Conservation (phyloP, 2,329 filamentous ascomycete species). For the Orbilia quercus region DNA sequence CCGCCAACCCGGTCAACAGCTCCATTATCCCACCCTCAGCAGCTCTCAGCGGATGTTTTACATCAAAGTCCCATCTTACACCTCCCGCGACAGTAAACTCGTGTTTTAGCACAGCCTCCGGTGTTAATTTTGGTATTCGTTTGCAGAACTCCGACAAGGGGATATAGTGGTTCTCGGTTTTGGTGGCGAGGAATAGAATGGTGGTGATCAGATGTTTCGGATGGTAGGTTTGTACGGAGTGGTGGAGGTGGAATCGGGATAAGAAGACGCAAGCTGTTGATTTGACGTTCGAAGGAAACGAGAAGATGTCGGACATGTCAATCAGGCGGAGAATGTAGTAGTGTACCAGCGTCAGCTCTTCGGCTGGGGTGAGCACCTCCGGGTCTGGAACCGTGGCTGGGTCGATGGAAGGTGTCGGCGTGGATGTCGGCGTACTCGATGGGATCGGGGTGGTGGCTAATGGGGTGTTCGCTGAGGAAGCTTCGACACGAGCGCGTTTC, state of each 20-base stretch:
- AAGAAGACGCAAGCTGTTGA: constrained; percentile 88
- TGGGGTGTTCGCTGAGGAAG: constrained; percentile 60
- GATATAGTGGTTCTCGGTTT: constrained; percentile 86
- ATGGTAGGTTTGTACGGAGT: constrained; percentile 95
- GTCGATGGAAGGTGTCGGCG: constrained; percentile 62
- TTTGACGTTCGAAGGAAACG: constrained; percentile 63
- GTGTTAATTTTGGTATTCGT: constrained; percentile 69
- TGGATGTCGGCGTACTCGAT: constrained; percentile 61
- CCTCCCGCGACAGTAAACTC: constrained; percentile 94
- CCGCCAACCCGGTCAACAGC: constrained; percentile 64
- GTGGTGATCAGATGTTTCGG: constrained; percentile 89
- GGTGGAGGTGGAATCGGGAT: constrained; percentile 93
- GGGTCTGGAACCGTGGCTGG: constrained; percentile 63
- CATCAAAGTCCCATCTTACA: constrained; percentile 90
- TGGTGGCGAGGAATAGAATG: constrained; percentile 90
- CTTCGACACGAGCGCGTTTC: constrained; percentile 65
- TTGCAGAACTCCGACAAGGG: constrained; percentile 74
- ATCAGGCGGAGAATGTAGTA: constrained; percentile 72
- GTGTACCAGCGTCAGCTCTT: constrained; percentile 83
- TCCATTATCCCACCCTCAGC: constrained; percentile 89
- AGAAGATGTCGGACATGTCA: constrained; percentile 46
- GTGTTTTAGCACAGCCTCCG: constrained; percentile 85
- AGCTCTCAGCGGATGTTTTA: constrained; percentile 87
- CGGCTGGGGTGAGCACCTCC: constrained; percentile 83
- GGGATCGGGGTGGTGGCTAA: constrained; percentile 60